Evolutionary conservation across 345 rosid genomes (phyloP).

Genomic region (Eucalyptus melliodora): DNA sequence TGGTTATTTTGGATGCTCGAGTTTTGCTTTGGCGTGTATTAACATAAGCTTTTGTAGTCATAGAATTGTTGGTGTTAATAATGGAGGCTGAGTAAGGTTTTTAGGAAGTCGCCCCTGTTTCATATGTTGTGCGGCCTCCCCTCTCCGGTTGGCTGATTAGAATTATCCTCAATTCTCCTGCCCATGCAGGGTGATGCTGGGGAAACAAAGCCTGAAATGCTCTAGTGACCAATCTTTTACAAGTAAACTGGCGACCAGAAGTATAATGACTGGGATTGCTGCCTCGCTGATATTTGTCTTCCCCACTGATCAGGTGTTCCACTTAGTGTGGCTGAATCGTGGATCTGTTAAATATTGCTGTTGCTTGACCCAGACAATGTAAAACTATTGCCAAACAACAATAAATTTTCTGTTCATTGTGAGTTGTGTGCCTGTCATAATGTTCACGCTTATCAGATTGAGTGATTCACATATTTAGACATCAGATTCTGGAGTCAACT

Average conservation of each 20-base stretch:
- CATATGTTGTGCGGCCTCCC: neutral
- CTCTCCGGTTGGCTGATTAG: neutral
- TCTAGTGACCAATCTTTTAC: conserved; percentile 14
- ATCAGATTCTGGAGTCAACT: neutral
- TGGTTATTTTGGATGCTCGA: neutral
- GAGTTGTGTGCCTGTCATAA: neutral
- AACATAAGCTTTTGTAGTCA: neutral
- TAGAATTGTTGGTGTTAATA: neutral
- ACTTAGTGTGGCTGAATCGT: neutral
- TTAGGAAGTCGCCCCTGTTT: neutral
- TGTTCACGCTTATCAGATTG: neutral
- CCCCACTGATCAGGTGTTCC: conserved; percentile 49
- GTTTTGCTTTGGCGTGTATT: neutral
- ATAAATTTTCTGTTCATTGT: neutral
- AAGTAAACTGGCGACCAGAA: conserved; percentile 11
- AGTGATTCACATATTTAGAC: neutral
- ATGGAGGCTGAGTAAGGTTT: neutral
- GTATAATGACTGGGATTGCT: conserved; percentile 47
- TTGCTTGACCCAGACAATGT: neutral
- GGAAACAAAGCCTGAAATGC: conserved; percentile 24
- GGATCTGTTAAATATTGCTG: neutral
- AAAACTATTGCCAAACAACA: neutral
- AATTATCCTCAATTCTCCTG: neutral
- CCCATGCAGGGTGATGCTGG: conserved; percentile 13
- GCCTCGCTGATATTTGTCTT: conserved; percentile 47